These are phyloP conservation scores for Microbotryomycetes sp. DNA, from an alignment of 1,284 basidiomycete species.

Conservation along the genomic window DNA sequence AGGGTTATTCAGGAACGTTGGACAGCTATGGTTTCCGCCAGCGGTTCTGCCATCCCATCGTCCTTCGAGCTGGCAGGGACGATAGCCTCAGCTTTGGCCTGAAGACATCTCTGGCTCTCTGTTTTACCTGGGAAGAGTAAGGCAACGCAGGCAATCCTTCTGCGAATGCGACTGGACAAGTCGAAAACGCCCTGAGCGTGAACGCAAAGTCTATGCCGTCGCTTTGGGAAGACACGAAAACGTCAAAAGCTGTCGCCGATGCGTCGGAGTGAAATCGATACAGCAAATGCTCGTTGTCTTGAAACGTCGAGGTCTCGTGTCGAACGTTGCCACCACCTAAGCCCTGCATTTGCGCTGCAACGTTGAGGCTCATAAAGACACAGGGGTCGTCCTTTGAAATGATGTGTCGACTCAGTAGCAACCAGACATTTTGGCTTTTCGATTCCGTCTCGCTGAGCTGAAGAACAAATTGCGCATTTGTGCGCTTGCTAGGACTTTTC, in stretches of 20 bases:
- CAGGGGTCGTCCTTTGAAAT: slow-evolving; percentile 50
- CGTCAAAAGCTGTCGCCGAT: background rate
- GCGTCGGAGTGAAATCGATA: no score
- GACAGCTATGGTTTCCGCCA: slow-evolving; percentile 71
- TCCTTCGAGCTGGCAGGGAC: slow-evolving; percentile 51
- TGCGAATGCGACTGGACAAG: background rate
- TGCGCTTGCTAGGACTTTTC: background rate
- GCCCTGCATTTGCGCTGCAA: no score
- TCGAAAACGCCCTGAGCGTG: slow-evolving; percentile 7
- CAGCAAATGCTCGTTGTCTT: no score
- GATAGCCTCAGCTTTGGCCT: background rate
- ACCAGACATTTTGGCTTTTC: slow-evolving; percentile 56
- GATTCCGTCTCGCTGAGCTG: background rate
- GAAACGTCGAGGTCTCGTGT: no score
- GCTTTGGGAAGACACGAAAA: slow-evolving; percentile 19
- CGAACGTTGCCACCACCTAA: no score
- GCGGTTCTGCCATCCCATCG: slow-evolving; percentile 61
- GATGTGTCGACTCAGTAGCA: slow-evolving; percentile 72
- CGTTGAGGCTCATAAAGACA: slow-evolving; percentile 60
- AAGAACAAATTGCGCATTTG: background rate
- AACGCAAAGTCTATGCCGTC: background rate
- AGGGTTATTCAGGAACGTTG: slow-evolving; percentile 82
- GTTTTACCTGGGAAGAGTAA: background rate
- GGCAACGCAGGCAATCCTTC: slow-evolving; percentile 6
- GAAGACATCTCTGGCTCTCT: no score